Base-by-base conservation (phyloP, 306 rosid genomes). In the Casuarina cunninghamiana region DNA sequence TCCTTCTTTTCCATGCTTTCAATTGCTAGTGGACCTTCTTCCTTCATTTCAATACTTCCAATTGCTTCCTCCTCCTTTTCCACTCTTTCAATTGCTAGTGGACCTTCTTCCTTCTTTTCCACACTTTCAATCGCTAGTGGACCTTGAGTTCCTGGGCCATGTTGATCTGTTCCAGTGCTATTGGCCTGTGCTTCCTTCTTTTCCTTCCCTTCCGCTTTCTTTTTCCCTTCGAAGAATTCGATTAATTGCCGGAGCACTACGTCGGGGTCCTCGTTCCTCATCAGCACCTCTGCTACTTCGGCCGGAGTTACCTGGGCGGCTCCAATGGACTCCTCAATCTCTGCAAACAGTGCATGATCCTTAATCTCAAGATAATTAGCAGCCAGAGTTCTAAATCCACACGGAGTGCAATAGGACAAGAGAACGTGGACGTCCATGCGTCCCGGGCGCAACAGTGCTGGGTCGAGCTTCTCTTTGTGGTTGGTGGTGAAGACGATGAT, bases 401-500 rank as follows among this genome's bases (percentile, higher is more conserved):
- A 37, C 7, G 88, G 88, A 12, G 80, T 84, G 83, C 90, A 87
- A 63, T 79, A 84, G 19, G 90, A 19, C 32, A 26, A 26, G 32
- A 26, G 32, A 26, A 26, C 1, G 0, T 26, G 32, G 32, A 26
- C 32, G 32, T 84, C 90, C 90, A 87, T 87, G 42, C 88, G 73
- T 51, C 90, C 87, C 0, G 87, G 90, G 19, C 88, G 79, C 50
- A 87, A 46, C 71, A 87, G 76, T 1, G 88, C 87, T 42, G 73
- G 58, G 46, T 87, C 90, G 7, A 87, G 83, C 75, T 79, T 82
- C 51, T 84, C 87, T 58, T 82, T 84, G 80, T 78, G 87, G 63
- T 87, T 87, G 48, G 90, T 84, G 8, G 88, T 87, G 81, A 84
- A 84, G 49, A 87, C 73, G 44, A 87, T 84, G 32, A 87, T 84